phyloP scores from a whole-genome alignment of 2,329 filamentous ascomycete genomes.

The Talaromyces funiculosus region DNA sequence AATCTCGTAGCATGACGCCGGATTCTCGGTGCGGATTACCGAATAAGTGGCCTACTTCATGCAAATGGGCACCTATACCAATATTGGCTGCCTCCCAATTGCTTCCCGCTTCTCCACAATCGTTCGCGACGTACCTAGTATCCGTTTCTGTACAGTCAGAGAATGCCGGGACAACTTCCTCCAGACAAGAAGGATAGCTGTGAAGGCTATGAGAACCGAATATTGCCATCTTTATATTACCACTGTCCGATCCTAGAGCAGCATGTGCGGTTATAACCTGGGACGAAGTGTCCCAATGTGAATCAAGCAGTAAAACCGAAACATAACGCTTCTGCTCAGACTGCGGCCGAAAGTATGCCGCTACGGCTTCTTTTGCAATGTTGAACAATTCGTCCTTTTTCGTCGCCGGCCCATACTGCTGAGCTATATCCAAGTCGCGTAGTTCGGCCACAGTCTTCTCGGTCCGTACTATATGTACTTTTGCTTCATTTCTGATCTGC shows the following conservation, averaged over 20 bases:
- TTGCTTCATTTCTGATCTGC: slow-evolving; percentile 82
- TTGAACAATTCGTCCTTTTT: slow-evolving; percentile 68
- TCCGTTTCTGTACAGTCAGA: slow-evolving; percentile 87
- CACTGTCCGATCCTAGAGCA: slow-evolving; percentile 68
- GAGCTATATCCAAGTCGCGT: slow-evolving; percentile 67
- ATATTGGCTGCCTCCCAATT: slow-evolving; percentile 95
- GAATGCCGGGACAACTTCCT: slow-evolving; percentile 85
- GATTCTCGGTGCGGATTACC: slow-evolving; percentile 84
- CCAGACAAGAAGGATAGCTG: slow-evolving; percentile 81
- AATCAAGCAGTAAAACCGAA: slow-evolving; percentile 77
- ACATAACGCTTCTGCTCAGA: slow-evolving; percentile 83
- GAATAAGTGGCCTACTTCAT: slow-evolving; percentile 84
- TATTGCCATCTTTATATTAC: slow-evolving; percentile 74
- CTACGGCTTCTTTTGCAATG: slow-evolving; percentile 73
- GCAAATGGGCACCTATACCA: slow-evolving; percentile 86
- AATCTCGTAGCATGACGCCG: slow-evolving; percentile 90
- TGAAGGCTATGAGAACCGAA: slow-evolving; percentile 91
- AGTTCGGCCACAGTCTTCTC: slow-evolving; percentile 83
- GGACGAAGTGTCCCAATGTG: slow-evolving; percentile 72
- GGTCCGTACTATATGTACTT: slow-evolving; percentile 75
- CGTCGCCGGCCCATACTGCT: slow-evolving; percentile 66
- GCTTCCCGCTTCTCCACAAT: slow-evolving; percentile 79
- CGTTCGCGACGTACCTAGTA: slow-evolving; percentile 71
- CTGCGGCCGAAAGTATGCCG: slow-evolving; percentile 66
- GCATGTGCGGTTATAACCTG: slow-evolving; percentile 74